Evolutionary conservation across 164 flowering plant species (phyloP).

Genomic region (Kingdonia uniflora): DNA sequence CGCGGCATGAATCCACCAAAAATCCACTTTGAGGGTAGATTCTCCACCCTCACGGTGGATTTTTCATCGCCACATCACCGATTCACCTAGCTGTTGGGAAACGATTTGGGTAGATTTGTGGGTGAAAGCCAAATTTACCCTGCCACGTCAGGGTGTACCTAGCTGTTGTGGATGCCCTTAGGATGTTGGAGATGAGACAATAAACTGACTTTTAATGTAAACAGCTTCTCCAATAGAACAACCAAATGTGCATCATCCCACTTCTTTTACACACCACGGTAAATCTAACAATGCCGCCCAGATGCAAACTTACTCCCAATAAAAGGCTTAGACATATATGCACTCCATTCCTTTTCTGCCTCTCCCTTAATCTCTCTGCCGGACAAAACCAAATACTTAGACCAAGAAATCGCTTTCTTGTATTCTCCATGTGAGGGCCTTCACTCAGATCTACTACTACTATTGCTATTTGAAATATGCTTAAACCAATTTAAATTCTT

Average conservation of each 20-base stretch:
- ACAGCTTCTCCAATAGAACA: conserved; percentile 50
- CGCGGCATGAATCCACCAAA: no score
- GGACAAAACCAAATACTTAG: conserved; percentile 64
- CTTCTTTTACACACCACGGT: conserved; percentile 67
- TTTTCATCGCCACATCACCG: no score
- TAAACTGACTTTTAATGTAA: conserved; percentile 60
- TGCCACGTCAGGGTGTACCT: no score
- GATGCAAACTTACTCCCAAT: conserved; percentile 70
- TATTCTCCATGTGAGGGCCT: conserved; percentile 71
- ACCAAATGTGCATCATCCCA: conserved; percentile 59
- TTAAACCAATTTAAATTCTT: conserved; percentile 51
- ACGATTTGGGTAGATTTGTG: no score
- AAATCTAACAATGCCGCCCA: conserved; percentile 72
- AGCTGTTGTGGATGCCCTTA: no score
- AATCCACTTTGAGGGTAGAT: no score
- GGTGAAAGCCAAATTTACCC: no score
- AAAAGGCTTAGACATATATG: conserved; percentile 69
- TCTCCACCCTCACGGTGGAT: no score
- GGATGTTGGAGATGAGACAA: conserved; percentile 58
- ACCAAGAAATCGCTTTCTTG: conserved; percentile 72
- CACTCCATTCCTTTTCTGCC: conserved; percentile 70
- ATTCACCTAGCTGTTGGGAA: no score
- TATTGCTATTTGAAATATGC: conserved; percentile 32
- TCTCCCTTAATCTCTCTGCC: conserved; percentile 69
- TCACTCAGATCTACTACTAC: conserved; percentile 32